A percentile compares a stretch with the other conserved stretches of the same genome.
These are phyloP conservation scores for Paramecium biaurelia DNA, from an alignment of 73 alveolate genomes.

Conservation along the genomic window DNA sequence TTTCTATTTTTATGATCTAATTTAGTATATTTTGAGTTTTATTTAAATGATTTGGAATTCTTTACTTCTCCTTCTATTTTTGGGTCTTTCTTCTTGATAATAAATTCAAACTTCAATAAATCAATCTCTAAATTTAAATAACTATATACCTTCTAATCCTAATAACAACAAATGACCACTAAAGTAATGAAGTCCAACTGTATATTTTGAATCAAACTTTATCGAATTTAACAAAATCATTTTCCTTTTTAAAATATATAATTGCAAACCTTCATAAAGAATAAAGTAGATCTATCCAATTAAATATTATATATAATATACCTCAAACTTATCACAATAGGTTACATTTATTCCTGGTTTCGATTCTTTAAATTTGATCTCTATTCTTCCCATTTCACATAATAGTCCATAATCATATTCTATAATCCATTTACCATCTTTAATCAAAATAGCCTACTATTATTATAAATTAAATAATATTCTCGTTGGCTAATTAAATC, in stretches of 20 bases:
- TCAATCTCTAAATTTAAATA: neutral
- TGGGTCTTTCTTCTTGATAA: neutral
- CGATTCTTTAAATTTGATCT: neutral
- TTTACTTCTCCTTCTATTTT: neutral
- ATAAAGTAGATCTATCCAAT: neutral
- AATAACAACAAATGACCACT: constrained; percentile 13
- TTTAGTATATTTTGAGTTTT: neutral
- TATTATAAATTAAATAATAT: neutral
- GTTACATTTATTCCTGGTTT: neutral
- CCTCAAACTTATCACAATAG: neutral
- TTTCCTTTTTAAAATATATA: neutral
- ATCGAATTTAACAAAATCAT: neutral
- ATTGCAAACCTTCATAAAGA: constrained; percentile 14
- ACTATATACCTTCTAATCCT: constrained; percentile 14
- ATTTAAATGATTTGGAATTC: neutral
- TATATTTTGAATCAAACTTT: constrained; percentile 31
- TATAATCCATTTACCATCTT: neutral
- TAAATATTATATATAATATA: neutral
- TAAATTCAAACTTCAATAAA: neutral
- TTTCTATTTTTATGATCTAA: neutral
- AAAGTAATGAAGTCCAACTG: neutral
- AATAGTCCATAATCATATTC: constrained; percentile 28
- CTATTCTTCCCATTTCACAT: neutral
- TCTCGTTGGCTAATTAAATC: neutral
- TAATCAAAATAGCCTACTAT: neutral